Percentiles rank a stretch among this genome's conserved stretches.
Conservation (phyloP, 306 rosid genomes). For the Citrullus colocynthis region DNA sequence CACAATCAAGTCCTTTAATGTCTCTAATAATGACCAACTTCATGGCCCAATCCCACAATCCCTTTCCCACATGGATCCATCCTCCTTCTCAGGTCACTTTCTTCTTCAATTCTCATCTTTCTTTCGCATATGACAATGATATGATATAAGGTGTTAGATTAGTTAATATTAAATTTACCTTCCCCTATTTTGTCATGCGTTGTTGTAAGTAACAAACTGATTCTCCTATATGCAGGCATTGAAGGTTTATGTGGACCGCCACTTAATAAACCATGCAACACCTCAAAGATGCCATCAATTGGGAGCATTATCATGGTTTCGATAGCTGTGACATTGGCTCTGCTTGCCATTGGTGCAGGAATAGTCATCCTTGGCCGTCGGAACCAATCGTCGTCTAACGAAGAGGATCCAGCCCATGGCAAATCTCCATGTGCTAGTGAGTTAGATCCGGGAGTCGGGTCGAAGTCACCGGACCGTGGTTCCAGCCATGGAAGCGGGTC, state of each 20-base stretch:
- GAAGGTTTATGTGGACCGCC: slow-evolving; percentile 64
- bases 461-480: slow-evolving; percentile 9
- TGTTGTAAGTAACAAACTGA: neutral
- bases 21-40: slow-evolving; percentile 52
- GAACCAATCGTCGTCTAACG: neutral
- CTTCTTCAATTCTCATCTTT: neutral
- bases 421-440: slow-evolving; percentile 9
- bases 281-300: slow-evolving; percentile 13
- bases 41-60: slow-evolving; percentile 37
- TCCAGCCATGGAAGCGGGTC: slow-evolving; percentile 11
- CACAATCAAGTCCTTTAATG: slow-evolving; percentile 21
- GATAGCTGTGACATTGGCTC: slow-evolving; percentile 29
- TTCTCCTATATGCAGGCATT: slow-evolving; percentile 37
- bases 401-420: slow-evolving; percentile 28
- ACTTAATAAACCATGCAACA: slow-evolving; percentile 21
- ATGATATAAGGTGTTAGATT: too few relatives aligned
- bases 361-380: slow-evolving; percentile 28
- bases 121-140: neutral
- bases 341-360: slow-evolving; percentile 24
- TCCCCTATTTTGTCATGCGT: neutral
- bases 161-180: too few relatives aligned
- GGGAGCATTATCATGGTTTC: slow-evolving; percentile 24
- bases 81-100: slow-evolving; percentile 40
- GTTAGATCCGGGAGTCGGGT: neutral
- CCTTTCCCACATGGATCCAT: slow-evolving; percentile 13